Conservation (phyloP, 2,329 filamentous ascomycete genomes). For the Capronia americana region DNA sequence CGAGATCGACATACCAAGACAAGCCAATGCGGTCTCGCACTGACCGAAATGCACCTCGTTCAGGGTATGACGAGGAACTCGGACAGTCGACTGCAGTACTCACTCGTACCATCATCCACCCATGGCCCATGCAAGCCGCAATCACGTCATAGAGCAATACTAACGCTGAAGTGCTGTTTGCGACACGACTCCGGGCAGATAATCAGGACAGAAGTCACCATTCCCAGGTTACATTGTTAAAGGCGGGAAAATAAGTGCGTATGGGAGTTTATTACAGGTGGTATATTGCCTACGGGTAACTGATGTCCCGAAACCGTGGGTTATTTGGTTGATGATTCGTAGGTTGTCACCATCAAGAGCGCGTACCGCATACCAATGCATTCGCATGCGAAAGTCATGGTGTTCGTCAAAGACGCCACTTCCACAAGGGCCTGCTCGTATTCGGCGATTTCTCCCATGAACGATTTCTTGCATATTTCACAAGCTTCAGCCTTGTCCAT, state of each 20-base stretch:
- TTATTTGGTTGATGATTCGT: background rate
- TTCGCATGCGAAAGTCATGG: background rate
- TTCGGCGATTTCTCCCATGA: slow-evolving; percentile 9
- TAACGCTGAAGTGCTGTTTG: background rate
- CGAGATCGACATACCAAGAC: background rate
- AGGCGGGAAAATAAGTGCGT: too few species aligned
- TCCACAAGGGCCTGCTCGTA: slow-evolving; percentile 10
- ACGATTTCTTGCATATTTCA: background rate
- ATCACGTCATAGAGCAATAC: background rate
- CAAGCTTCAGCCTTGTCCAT: slow-evolving; percentile 4
- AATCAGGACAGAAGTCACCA: background rate
- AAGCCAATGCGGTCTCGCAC: background rate
- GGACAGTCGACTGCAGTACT: background rate
- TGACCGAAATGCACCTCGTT: background rate
- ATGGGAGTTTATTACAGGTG: too few species aligned
- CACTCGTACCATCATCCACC: background rate
- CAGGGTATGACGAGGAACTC: background rate
- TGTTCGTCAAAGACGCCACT: slow-evolving; percentile 1
- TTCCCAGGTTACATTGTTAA: too few species aligned
- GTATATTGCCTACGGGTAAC: too few species aligned
- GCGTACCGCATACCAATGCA: too few species aligned
- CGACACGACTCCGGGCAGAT: background rate
- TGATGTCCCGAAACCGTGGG: too few species aligned
- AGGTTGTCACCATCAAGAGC: background rate
- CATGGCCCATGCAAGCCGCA: background rate